Evolutionary conservation across 768 basidiomycete genomes (phyloP).

Genomic region (Strobilomyces dryophilus): DNA sequence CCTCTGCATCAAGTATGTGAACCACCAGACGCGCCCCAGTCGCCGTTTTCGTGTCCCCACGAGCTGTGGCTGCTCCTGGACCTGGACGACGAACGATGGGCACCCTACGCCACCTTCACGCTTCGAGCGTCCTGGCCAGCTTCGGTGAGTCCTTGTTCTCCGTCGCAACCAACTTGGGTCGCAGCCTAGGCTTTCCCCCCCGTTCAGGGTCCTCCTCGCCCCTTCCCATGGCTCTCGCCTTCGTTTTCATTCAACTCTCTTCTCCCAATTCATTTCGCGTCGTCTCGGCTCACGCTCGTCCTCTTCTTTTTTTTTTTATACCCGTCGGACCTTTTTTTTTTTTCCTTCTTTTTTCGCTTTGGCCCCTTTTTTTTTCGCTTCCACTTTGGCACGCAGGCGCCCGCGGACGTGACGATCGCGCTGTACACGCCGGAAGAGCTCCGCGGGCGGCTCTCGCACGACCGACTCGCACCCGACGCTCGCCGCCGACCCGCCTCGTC

Average conservation of each 20-base stretch:
- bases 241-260: neutral
- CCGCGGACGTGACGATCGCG: constrained; percentile 41
- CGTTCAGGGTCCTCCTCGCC: neutral
- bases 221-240: neutral
- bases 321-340: no score
- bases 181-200: neutral
- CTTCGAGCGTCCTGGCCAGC: constrained; percentile 55
- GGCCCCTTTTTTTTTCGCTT: no score
- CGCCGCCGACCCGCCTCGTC: neutral
- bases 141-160: constrained; percentile 37
- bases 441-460: constrained; percentile 4
- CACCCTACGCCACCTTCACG: constrained; percentile 41
- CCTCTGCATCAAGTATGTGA: constrained; percentile 37
- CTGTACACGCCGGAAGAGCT: constrained; percentile 36
- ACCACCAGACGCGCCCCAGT: neutral
- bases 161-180: neutral
- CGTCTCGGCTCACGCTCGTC: no score
- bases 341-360: no score
- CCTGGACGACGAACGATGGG: constrained; percentile 40
- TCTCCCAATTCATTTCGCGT: neutral
- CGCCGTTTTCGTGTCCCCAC: constrained; percentile 32
- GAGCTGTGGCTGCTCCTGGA: constrained; percentile 48
- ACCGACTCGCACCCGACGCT: no score
- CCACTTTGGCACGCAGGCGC: constrained; percentile 30
- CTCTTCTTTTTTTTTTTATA: no score